Evolutionary conservation across 345 rosid species (phyloP).

Genomic region (Hypericum androsaemum): DNA sequence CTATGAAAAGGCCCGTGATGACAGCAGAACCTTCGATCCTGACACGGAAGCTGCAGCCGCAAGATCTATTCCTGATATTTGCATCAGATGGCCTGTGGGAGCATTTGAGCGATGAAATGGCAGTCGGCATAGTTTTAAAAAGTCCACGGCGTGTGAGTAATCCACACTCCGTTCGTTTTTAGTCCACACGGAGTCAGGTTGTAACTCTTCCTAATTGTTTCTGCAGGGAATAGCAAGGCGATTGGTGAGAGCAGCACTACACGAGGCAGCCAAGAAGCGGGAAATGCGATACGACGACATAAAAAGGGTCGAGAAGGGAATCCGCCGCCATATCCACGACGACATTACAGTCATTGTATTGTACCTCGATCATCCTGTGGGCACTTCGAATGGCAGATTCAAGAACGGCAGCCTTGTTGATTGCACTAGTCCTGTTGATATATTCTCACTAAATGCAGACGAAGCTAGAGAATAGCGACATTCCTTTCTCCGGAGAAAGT

Average conservation of each 20-base stretch:
- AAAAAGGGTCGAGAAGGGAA: constrained; percentile 33
- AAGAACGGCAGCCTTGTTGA: constrained; percentile 12
- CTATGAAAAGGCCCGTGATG: constrained; percentile 35
- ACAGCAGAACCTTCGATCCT: constrained; percentile 43
- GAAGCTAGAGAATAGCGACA: constrained; percentile 15
- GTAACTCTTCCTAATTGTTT: background rate
- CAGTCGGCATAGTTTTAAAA: constrained; percentile 31
- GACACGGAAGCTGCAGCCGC: constrained; percentile 25
- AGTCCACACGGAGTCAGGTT: background rate
- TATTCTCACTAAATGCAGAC: constrained; percentile 29
- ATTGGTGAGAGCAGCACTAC: constrained; percentile 43
- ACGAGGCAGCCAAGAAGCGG: constrained; percentile 49
- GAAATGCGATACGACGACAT: constrained; percentile 39
- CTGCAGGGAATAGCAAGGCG: constrained; percentile 48
- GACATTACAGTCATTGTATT: constrained; percentile 55
- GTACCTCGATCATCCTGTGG: constrained; percentile 34
- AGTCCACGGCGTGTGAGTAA: constrained; percentile 32
- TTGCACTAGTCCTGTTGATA: constrained; percentile 38
- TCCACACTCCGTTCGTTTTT: background rate
- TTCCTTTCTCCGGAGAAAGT: background rate
- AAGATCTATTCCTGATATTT: constrained; percentile 36
- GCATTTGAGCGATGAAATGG: constrained; percentile 42
- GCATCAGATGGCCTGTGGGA: constrained; percentile 60
- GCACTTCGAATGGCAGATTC: constrained; percentile 18
- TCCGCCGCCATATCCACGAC: constrained; percentile 54